Evolutionary conservation across 176 grass and related monocot genomes (phyloP).

Genomic region (Rhynchospora breviuscula): DNA sequence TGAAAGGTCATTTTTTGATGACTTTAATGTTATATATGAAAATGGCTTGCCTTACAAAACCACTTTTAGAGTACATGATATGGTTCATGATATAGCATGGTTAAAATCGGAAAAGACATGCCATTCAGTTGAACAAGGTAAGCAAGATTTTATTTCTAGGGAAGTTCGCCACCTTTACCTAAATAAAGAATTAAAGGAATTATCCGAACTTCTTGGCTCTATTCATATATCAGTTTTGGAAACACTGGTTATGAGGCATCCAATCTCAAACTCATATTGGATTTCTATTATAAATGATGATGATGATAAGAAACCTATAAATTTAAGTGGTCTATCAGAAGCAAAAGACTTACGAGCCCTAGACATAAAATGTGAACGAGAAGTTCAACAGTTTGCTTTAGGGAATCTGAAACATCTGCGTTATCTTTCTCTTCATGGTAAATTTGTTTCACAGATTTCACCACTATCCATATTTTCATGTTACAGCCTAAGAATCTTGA

Average conservation of each 20-base stretch:
- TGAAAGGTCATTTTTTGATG: slow-evolving; percentile 27
- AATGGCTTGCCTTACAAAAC: background rate
- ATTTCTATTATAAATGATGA: background rate
- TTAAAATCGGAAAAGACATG: background rate
- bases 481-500: background rate
- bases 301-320: background rate
- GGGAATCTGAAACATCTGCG: background rate
- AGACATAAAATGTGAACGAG: background rate
- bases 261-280: background rate
- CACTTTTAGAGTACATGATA: slow-evolving; percentile 7
- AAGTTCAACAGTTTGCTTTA: background rate
- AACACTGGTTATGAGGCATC: background rate
- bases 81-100: slow-evolving; percentile 19
- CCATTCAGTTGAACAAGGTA: background rate
- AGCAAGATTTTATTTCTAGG: background rate
- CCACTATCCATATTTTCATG: background rate
- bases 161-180: background rate
- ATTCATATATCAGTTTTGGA: background rate
- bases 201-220: background rate
- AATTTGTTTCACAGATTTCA: background rate
- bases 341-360: background rate
- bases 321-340: background rate
- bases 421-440: background rate
- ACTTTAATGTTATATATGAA: background rate
- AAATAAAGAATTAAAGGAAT: background rate